Base-by-base conservation (phyloP, 805 yeast genomes). In the Suhomyces emberorum region DNA sequence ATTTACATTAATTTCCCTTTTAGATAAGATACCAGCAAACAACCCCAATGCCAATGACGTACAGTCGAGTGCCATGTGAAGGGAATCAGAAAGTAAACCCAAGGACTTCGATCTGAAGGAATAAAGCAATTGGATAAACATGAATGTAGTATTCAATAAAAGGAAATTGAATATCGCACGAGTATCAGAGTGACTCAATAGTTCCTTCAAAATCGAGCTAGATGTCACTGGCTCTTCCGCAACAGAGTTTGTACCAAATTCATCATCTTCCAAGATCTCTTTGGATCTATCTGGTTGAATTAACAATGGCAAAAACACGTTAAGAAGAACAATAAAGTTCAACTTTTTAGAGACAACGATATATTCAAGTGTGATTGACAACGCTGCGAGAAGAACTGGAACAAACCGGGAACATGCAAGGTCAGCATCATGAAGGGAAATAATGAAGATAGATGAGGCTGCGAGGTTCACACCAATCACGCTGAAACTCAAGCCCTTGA, bases 21-120 rank as follows among this genome's bases (percentile, higher is more conserved):
- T 69, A 39, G 69, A 61, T 14, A 63, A 61, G 10, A 77, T 72
- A 15, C 95, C 86, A 0, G 99, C 98, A 17, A 91, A 70, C 2
- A 93, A 66, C 0, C 99, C 99, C 20, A 93, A 74, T 3, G 93
- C 79, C 37, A 93, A 66, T 0, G 98, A 95, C 0, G 88, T 74
- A 57, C 98, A 93, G 59, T 93, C 99, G 38, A 93, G 69, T 2
- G 95, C 84, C 99, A 93, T 93, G 59, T 93, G 99, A 35, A 93
- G 70, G 1, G 96, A 88, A 54, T 93, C 99, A 14, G 96, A 88
- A 35, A 93, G 60, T 16, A 93, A 68, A 8, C 98, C 97, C 30
- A 93, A 65, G 0, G 98, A 91, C 53, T 86, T 89, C 1, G 98
- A 88, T 43, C 95, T 73, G 62, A 93, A 83, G 0, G 98, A 89